A percentile compares a stretch with the other conserved stretches of the same genome.
Evolutionary conservation across 352 stramenopile species (phyloP).

Genomic region (Phytophthora hybrid): DNA sequence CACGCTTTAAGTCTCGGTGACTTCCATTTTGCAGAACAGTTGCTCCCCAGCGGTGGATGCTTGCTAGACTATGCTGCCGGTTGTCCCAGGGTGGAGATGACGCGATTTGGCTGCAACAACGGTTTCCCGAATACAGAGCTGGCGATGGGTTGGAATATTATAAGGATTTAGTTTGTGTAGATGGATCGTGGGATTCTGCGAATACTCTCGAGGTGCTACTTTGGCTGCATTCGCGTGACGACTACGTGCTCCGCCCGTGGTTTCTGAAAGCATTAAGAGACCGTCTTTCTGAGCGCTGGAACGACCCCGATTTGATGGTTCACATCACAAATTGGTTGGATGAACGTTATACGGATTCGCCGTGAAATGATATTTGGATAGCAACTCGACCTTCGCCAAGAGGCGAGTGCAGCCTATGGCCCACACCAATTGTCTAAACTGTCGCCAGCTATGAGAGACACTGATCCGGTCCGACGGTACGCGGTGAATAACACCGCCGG

Average conservation of each 20-base stretch:
- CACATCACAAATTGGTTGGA: background rate
- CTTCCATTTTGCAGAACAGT: slow-evolving; percentile 1
- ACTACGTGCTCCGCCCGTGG: background rate
- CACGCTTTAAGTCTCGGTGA: slow-evolving; percentile 6
- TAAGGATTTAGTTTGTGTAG: background rate
- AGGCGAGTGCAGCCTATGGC: too few relatives aligned
- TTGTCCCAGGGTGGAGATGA: background rate
- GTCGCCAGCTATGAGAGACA: too few relatives aligned
- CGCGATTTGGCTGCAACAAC: slow-evolving; percentile 4
- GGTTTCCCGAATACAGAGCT: background rate
- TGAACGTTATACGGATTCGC: background rate
- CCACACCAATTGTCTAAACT: too few relatives aligned
- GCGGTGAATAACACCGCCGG: too few relatives aligned
- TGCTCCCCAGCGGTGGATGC: background rate
- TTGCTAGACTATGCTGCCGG: background rate
- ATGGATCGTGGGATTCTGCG: background rate
- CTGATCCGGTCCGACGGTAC: too few relatives aligned
- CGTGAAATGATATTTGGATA: background rate
- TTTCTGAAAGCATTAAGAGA: background rate
- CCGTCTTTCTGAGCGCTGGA: background rate
- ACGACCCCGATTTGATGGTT: background rate
- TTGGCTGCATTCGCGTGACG: background rate
- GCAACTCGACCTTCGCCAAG: too few relatives aligned
- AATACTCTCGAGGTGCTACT: background rate
- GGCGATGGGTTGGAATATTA: background rate